A percentile compares a stretch with the other conserved stretches of the same genome.
phyloP scores from a whole-genome alignment of 768 basidiomycete genomes.

The Boletales sp. region DNA sequence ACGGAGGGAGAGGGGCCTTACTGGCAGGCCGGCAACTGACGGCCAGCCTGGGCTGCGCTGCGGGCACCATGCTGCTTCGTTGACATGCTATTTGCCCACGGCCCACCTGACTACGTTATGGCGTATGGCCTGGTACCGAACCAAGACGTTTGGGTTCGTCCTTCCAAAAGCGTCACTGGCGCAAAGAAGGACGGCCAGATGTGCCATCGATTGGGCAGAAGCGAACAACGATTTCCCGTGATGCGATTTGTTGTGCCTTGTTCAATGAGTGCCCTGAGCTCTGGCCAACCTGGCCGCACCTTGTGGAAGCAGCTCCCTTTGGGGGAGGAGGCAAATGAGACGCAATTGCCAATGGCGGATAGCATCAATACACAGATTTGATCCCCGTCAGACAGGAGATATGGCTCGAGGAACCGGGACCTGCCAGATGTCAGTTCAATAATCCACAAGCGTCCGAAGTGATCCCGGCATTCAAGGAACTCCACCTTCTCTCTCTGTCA shows the following conservation, averaged over 20 bases:
- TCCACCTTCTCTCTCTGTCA: background rate
- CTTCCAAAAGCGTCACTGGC: slow-evolving; percentile 15
- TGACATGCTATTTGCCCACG: slow-evolving; percentile 7
- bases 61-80: background rate
- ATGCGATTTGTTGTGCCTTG: slow-evolving; percentile 9
- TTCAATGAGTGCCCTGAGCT: slow-evolving; percentile 6
- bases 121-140: background rate
- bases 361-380: slow-evolving; percentile 5
- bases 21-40: background rate
- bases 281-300: slow-evolving; percentile 7
- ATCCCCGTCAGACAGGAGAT: slow-evolving; percentile 19
- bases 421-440: no score
- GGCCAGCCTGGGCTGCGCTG: background rate
- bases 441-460: background rate
- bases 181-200: slow-evolving; percentile 8
- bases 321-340: slow-evolving; percentile 23
- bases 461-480: slow-evolving; percentile 18
- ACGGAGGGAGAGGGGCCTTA: background rate
- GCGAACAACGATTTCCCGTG: slow-evolving; percentile 9
- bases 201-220: slow-evolving; percentile 10
- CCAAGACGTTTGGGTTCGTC: slow-evolving; percentile 5
- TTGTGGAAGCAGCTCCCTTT: background rate
- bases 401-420: no score
- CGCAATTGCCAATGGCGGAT: background rate
- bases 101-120: background rate